Evolutionary conservation across 495 filamentous ascomycete genomes (phyloP), one percentile per base, ranked within the genome.

Genomic region (Apiosordaria backusii): DNA sequence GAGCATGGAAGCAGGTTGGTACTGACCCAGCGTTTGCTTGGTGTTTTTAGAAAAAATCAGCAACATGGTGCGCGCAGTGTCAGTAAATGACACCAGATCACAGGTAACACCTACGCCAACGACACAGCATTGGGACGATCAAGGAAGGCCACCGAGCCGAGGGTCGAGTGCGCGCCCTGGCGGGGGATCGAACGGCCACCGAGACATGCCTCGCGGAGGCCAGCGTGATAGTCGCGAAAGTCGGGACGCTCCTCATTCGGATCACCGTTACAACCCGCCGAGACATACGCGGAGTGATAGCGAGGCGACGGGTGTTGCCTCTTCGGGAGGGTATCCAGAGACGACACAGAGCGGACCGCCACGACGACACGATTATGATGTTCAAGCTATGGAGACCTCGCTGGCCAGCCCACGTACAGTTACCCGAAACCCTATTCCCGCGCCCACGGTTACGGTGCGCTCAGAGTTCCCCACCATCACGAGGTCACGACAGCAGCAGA

Each of bases 401-500:
- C 79, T 96, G 25, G 87, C 86, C 70, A 91, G 86, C 75, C 90
- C 93, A 7, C 85, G 92, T 53, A 81, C 86, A 63, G 75, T 88
- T 22, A 84, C 86, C n/a, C 90, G 88, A 69, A 97, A 97, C 65
- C 93, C 96, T 0, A 97, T 98, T 59, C 93, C 94, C 7, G 82
- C 95, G 10, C 95, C 95, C 4, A 89, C 86, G 0, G 92, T 99
- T 26, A 96, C 91, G 6, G 89, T 99, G 25, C 91, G 94, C 62
- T 97, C 93, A 73, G 95, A 99, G 79, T 99, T 97, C 73, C 95
- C 95, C 13, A 97, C 95, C 2, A 83, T 99, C 71, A 97, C 83
- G 71, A 85, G 91, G 65, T 97, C 94, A 40, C 89, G 95, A 59
- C 92, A 96, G 75, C 95, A 97, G 76, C 95, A 99, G 78, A 93